Percentiles rank a stretch among this genome's conserved stretches.
Evolutionary conservation across 2,329 filamentous ascomycete species (phyloP).

Genomic region (Penicillium decumbens): DNA sequence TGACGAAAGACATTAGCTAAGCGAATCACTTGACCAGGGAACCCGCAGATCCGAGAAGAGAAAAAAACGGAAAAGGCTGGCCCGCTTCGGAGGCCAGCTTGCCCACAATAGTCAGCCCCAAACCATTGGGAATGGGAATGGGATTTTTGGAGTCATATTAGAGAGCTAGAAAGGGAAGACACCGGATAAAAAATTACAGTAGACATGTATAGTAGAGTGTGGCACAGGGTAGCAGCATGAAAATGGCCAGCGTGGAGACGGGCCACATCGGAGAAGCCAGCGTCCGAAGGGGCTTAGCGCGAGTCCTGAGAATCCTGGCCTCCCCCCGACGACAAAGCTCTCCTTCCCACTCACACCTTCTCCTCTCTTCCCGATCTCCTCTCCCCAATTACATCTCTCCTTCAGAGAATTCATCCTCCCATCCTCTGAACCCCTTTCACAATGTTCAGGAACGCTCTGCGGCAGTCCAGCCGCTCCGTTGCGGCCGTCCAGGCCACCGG

Average conservation of each 20-base stretch:
- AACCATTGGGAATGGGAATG: conserved; percentile 1
- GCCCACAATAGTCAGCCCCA: not conserved
- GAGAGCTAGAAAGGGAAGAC: not conserved
- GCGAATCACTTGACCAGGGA: conserved; percentile 26
- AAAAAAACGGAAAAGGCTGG: conserved; percentile 31
- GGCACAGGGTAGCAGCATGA: not conserved
- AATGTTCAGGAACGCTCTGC: conserved; percentile 98
- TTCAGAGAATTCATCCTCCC: conserved; percentile 42
- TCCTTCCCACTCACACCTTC: conserved; percentile 40
- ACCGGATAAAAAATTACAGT: not conserved
- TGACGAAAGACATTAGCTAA: conserved; percentile 37
- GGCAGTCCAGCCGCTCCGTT: conserved; percentile 92
- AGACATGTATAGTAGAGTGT: not conserved
- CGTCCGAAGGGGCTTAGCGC: conserved; percentile 39
- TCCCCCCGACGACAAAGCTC: conserved; percentile 41
- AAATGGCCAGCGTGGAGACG: conserved; percentile 25
- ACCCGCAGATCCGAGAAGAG: conserved; percentile 38
- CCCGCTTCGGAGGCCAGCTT: conserved; percentile 17
- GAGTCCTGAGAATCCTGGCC: conserved; percentile 39
- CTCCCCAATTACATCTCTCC: conserved; percentile 41
- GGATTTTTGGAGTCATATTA: conserved; percentile 13
- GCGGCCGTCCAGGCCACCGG: conserved; percentile 87
- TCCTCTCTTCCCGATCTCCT: conserved; percentile 36
- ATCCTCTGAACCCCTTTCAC: conserved; percentile 46
- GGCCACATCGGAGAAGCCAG: conserved; percentile 40